Conservation (phyloP, 768 basidiomycete species). For the Symmetrospora coprosmae region DNA sequence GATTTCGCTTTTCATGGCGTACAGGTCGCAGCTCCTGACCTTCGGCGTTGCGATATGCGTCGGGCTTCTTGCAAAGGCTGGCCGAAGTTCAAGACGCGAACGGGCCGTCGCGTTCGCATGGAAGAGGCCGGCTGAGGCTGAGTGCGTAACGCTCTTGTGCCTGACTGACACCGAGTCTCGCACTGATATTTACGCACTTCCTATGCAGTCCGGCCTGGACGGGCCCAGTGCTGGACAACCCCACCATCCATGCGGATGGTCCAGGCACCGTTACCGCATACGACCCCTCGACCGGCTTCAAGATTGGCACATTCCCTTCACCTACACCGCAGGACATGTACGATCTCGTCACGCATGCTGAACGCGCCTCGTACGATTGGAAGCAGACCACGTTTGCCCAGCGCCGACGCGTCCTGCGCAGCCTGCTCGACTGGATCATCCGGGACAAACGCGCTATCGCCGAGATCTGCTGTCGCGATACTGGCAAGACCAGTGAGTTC, state of each 20-base stretch:
- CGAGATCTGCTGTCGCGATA: constrained; percentile 76
- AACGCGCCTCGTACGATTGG: constrained; percentile 59
- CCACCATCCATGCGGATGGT: neutral
- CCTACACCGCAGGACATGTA: constrained; percentile 59
- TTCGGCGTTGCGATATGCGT: too few relatives aligned
- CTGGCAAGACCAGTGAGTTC: constrained; percentile 59
- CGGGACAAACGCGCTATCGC: constrained; percentile 78
- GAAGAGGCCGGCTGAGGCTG: neutral
- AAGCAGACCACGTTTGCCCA: constrained; percentile 58
- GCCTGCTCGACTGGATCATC: constrained; percentile 79
- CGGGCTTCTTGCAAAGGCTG: too few relatives aligned
- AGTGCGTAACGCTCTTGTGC: neutral
- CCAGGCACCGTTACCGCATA: neutral
- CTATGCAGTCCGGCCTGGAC: neutral
- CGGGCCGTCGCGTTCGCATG: neutral
- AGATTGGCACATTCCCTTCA: constrained; percentile 43
- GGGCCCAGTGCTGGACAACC: neutral
- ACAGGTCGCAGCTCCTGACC: too few relatives aligned
- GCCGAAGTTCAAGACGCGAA: neutral
- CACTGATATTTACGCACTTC: neutral
- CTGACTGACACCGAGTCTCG: neutral
- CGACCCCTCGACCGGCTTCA: constrained; percentile 12
- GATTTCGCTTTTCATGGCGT: too few relatives aligned
- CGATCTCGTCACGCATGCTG: constrained; percentile 54
- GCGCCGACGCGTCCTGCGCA: constrained; percentile 67